Base-by-base conservation (phyloP, 2,329 filamentous ascomycete species). In the Aspergillus novofumigatus region DNA sequence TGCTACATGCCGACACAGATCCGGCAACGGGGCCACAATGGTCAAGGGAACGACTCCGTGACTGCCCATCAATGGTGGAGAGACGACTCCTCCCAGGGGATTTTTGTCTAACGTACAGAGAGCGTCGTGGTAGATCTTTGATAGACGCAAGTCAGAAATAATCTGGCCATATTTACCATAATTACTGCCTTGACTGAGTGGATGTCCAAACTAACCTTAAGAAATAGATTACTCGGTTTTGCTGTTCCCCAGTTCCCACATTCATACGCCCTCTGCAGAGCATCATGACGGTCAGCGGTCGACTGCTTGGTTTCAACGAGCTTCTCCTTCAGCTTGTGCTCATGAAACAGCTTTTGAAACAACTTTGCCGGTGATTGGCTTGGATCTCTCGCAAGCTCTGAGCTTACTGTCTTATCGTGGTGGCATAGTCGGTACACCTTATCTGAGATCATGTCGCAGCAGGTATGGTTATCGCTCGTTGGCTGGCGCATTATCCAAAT, bases 1-100 rank as follows among this genome's bases (percentile, higher is more conserved):
- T 1, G 88, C 85, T 75, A 90, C 88, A 69, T 92, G 89, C 1
- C 88, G 81, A 59, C 84, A 84, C 28, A 92, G 84, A 68, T 92
- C 89, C 0, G 86, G 85, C 23, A 90, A 80, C 63, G 83, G 82
- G 0, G 84, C 86, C 28, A 92, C 84, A 44, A 91, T 81, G 0
- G 87, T 88, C 61, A 92, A 71, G 0, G 88, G 89, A 8, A 88
- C 74, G 0, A 83, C 82, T 3, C 89, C 90, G 58, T 77, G 79
- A 61, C 80, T 84, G 51, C 85, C 86, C 70, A 82, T 78, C 54
- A 88, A 72, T 26, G 81, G 79, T 10, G 85, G 86, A 21, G 79
- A 86, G 48, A 86, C 81, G 41, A 84, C 58, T 54, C 80, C 67
- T 55, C 74, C 69, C 72, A 81, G 64, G 55, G 69, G 77, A 32